A percentile compares a stretch with the other conserved stretches of the same genome.
These are phyloP conservation scores for Thielaviopsis populi DNA, from an alignment of 2,329 filamentous ascomycete species.

Conservation along the genomic window DNA sequence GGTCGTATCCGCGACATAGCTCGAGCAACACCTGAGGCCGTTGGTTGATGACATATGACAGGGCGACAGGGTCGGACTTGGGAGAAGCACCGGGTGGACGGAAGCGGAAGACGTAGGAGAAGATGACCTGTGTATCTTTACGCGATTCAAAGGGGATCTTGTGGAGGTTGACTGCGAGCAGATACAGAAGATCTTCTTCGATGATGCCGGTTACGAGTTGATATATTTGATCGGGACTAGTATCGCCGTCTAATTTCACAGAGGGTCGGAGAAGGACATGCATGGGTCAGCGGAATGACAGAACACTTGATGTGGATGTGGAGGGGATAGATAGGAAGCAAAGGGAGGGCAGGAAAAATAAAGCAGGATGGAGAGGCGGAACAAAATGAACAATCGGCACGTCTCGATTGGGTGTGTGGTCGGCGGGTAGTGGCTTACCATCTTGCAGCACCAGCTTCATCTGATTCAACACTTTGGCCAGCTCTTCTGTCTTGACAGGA, in stretches of 20 bases:
- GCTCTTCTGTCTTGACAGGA: constrained; percentile 57
- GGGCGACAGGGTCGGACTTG: constrained; percentile 62
- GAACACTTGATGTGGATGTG: not conserved
- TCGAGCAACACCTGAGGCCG: constrained; percentile 77
- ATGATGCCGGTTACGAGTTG: constrained; percentile 73
- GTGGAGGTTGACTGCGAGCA: constrained; percentile 69
- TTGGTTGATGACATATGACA: constrained; percentile 77
- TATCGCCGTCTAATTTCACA: constrained; percentile 55
- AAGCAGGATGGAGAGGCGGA: not conserved
- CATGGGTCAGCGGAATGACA: not conserved
- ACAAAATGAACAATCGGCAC: not conserved
- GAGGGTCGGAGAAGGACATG: constrained; percentile 10
- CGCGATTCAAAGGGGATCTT: constrained; percentile 86
- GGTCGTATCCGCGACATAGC: constrained; percentile 76
- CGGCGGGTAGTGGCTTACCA: constrained; percentile 50
- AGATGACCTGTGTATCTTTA: constrained; percentile 90
- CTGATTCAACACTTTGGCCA: constrained; percentile 69
- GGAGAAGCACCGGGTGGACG: constrained; percentile 52
- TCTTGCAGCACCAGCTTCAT: constrained; percentile 92
- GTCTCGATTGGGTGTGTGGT: not conserved
- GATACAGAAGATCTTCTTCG: constrained; percentile 74
- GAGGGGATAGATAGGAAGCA: not conserved
- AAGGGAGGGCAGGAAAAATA: too few relatives aligned
- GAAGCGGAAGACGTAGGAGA: constrained; percentile 89
- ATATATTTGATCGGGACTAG: constrained; percentile 73